phyloP scores from a whole-genome alignment of 2,329 filamentous ascomycete species.

The Cryphonectria naterciae region DNA sequence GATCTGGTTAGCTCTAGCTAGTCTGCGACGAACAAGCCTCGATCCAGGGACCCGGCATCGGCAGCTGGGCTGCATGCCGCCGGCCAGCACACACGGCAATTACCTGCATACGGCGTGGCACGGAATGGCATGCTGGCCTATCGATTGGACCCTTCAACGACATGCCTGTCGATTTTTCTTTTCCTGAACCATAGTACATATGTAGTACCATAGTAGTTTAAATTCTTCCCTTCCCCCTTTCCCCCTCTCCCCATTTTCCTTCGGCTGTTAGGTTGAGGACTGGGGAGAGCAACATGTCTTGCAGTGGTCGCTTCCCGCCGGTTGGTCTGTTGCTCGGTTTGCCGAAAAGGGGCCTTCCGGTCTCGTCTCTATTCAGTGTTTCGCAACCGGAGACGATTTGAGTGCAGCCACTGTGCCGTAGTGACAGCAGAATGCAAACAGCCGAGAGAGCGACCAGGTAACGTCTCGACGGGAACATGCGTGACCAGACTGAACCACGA shows the following conservation, averaged over 20 bases:
- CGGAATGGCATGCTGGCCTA: neutral
- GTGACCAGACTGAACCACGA: neutral
- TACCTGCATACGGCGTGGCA: constrained; percentile 25
- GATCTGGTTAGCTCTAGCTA: constrained; percentile 11
- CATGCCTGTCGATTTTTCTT: neutral
- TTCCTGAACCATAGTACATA: neutral
- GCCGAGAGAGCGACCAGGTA: constrained; percentile 3
- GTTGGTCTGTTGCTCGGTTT: constrained; percentile 13
- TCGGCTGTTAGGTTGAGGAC: constrained; percentile 13
- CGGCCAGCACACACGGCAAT: constrained; percentile 21
- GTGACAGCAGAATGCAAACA: constrained; percentile 20
- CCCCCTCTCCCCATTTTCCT: neutral
- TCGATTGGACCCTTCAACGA: neutral
- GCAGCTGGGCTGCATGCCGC: constrained; percentile 27
- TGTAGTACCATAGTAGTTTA: neutral
- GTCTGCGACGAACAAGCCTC: constrained; percentile 12
- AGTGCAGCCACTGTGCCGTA: neutral
- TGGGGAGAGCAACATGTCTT: constrained; percentile 5
- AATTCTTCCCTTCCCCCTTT: neutral
- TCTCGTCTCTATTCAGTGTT: neutral
- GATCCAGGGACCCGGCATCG: constrained; percentile 22
- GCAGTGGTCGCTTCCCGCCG: neutral
- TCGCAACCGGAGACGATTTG: constrained; percentile 12
- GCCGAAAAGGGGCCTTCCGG: constrained; percentile 21
- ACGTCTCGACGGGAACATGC: neutral